Base-by-base conservation (phyloP, 768 basidiomycete genomes). In the Lactarius indigo region DNA sequence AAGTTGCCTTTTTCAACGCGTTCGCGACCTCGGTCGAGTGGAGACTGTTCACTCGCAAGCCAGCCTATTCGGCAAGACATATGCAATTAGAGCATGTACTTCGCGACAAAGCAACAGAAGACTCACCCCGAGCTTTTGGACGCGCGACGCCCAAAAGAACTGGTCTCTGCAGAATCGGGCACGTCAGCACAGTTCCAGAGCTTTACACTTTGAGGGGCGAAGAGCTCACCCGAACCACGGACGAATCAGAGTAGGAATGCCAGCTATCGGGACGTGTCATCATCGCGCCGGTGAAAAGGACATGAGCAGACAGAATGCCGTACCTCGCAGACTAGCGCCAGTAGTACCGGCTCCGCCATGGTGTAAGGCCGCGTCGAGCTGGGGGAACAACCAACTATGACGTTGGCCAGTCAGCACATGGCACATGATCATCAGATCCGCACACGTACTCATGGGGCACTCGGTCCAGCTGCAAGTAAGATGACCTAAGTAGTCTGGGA, bases 311-410 rank as follows among this genome's bases (percentile, higher is more conserved):
- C 33, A 31, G 26, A 64, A 58, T 23, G 33, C n/a, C 62, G 57
- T 73, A 71, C 84, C 81, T 68, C 82, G 71, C 30, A 89, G 75
- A 72, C 84, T 86, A 2, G 87, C 88, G 0, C 87, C 87, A 0
- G 88, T 89, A 0, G 88, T 90, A 15, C 88, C 88, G 5, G 88
- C 88, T 9, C 88, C 88, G 26, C 88, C 88, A 68, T 89, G 87
- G 75, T 88, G 87, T 52, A 88, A 64, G 10, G 80, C 86, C 2
- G 87, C 88, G 70, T 87, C 84, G 13, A 90, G 78, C 69, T 79
- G 79, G 0, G 84, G 82, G 75, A 86, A 86, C 37, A 86, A 76
- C 85, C 85, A 86, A 72, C 77, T 78, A 57, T 76, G 12, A 39
- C 44, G 76, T 72, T 20, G 17, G n/a, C 10, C 3, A 18, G 55